These are phyloP conservation scores for Sambucus nigra DNA, from an alignment of 129 eudicot species.

Conservation along the genomic window DNA sequence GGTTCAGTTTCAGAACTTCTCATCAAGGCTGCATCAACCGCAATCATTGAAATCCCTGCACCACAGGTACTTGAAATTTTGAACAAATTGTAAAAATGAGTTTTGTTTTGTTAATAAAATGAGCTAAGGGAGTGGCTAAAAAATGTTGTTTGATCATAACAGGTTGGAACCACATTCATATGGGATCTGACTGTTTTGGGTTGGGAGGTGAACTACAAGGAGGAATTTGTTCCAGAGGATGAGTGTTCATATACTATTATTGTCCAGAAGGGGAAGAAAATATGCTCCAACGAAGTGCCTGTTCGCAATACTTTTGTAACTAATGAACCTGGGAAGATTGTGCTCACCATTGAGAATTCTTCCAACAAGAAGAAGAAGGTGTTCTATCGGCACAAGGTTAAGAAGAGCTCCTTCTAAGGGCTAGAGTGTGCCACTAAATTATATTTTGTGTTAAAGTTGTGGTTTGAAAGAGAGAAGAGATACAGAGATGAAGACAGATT, in stretches of 20 bases:
- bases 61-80: slow-evolving; percentile 28
- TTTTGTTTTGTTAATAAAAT: not conserved
- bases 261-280: slow-evolving; percentile 6
- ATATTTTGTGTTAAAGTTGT: not conserved
- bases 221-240: slow-evolving; percentile 15
- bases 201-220: slow-evolving; percentile 20
- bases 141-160: not conserved
- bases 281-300: slow-evolving; percentile 1
- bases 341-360: slow-evolving; percentile 13
- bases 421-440: not conserved
- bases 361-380: slow-evolving; percentile 16
- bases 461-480: slow-evolving; percentile 4
- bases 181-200: slow-evolving; percentile 22
- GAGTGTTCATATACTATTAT: slow-evolving; percentile 10
- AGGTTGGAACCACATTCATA: slow-evolving; percentile 38
- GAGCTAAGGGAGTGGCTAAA: not conserved
- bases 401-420: slow-evolving; percentile 10
- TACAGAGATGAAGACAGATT: not conserved
- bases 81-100: too few relatives aligned
- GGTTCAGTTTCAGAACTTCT: slow-evolving; percentile 31
- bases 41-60: slow-evolving; percentile 37
- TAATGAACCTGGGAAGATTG: slow-evolving; percentile 13
- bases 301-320: slow-evolving; percentile 18
- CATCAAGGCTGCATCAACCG: slow-evolving; percentile 42
- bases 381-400: slow-evolving; percentile 17